These are phyloP conservation scores for Chenopodium formosanum DNA, from an alignment of 148 eudicot genomes.

Conservation along the genomic window DNA sequence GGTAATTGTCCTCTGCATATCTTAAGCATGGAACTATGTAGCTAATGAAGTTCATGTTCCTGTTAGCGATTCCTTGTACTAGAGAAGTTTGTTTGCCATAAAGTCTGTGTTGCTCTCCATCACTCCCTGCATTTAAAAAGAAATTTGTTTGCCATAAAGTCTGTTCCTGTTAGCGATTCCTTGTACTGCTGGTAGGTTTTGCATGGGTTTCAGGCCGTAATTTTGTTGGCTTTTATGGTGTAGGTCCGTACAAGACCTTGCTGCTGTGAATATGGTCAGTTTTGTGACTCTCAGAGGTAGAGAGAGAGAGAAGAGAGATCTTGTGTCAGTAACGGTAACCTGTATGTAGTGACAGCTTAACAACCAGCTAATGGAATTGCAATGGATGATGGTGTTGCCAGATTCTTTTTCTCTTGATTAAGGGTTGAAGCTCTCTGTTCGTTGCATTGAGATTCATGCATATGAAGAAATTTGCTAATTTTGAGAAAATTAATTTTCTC, in stretches of 20 bases:
- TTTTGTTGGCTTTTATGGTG: conserved; percentile 9
- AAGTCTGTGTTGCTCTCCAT: not conserved
- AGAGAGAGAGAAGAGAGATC: not conserved
- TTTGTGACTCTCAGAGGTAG: conserved; percentile 68
- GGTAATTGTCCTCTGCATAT: no score
- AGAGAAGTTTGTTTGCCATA: no score
- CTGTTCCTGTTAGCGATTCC: not conserved
- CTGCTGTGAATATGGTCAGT: conserved; percentile 53
- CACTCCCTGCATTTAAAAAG: not conserved
- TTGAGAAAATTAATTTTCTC: not conserved
- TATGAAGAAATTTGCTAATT: not conserved
- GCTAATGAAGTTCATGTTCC: no score
- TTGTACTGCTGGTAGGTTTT: not conserved
- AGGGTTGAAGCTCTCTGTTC: not conserved
- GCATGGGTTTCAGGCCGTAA: not conserved
- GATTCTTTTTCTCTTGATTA: not conserved
- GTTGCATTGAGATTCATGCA: not conserved
- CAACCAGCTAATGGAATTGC: not conserved
- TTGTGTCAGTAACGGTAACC: not conserved
- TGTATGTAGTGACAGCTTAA: not conserved
- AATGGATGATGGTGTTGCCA: not conserved
- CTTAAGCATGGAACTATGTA: not conserved
- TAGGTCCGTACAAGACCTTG: conserved; percentile 75
- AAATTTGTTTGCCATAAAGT: not conserved
- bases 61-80: no score